Base-by-base conservation (phyloP, 1,284 basidiomycete genomes). In the Violaceomyces palustris region DNA sequence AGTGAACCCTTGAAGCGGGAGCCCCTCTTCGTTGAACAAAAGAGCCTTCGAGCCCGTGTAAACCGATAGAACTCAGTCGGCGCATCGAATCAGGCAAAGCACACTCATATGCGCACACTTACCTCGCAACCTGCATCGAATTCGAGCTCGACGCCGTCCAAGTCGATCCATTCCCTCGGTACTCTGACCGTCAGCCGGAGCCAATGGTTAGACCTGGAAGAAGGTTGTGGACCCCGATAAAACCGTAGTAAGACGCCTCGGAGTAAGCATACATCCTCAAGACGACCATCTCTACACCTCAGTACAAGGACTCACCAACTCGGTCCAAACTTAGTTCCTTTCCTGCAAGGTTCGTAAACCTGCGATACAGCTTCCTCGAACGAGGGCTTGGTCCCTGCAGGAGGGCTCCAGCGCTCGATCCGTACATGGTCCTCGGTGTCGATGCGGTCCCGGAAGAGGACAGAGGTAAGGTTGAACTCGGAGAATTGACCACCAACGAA, bases 1-100 rank as follows among this genome's bases (percentile, higher is more conserved):
- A 1, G 93, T 97, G 45, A 97, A 88, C 81, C 82, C 87, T 78
- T 92, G 88, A 18, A 90, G 74, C 0, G 87, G 84, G 15, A 81
- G 77, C n/a, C 89, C 90, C 32, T 88, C 82, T 4, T 82, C 80
- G 18, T 81, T 82, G 74, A 83, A 96, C 50, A 98, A 82, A 87
- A 97, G 88, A 4, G 91, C 93, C 64, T n/a, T n/a, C n/a, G n/a
- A n/a, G n/a, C n/a, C n/a, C n/a, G n/a, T n/a, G n/a, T n/a, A n/a
- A n/a, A n/a, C n/a, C n/a, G n/a, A n/a, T n/a, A n/a, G n/a, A n/a
- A n/a, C n/a, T n/a, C n/a, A n/a, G n/a, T n/a, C n/a, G n/a, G n/a
- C n/a, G n/a, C n/a, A n/a, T n/a, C n/a, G n/a, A n/a, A n/a, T n/a
- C n/a, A n/a, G n/a, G n/a, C n/a, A n/a, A n/a, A n/a, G n/a, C n/a